Base-by-base conservation (phyloP, 176 grass and related monocot species). In the Ensete ventricosum region DNA sequence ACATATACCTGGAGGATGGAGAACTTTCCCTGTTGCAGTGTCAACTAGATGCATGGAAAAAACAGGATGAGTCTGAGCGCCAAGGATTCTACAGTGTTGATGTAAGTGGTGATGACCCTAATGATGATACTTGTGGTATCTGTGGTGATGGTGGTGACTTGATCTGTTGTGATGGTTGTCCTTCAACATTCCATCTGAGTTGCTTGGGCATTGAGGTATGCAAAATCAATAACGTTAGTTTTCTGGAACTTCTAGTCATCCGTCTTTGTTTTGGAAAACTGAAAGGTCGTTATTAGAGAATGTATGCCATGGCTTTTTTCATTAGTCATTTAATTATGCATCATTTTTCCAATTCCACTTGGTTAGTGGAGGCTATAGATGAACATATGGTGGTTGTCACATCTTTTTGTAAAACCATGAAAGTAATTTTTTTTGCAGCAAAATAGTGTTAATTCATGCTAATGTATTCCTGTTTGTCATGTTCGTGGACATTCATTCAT, bases 61-160 rank as follows among this genome's bases (percentile, higher is more conserved):
- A 87, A 76, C 84, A 91, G 75, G 25, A 81, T 77, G 69, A 43
- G 53, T 19, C 51, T 81, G 87, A 96, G 82, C 87, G 88, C 52
- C 84, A 85, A 76, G 88, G 95, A 69, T 93, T 89, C 84, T 86
- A 91, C 83, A 81, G 73, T 72, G 77, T 98, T 66, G 82, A 85
- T 81, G 21, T 76, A 19, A 85, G 87, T 82, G 84, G 77, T 66
- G 86, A 82, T 34, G 90, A 98, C 78, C 80, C 87, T 23, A 91
- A 87, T 77, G 96, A 99, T 84, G 96, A 99, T 82, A 91, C 91
- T 3, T 99, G 95, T 79, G 75, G 86, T 24, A 93, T 98, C 78
- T 98, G 95, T 84, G 87, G 88, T 55, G 95, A 98, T 82, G 95
- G 95, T 73, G 95, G 95, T 55, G 81, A 89, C 74, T 87, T 98